phyloP scores from a whole-genome alignment of 176 grass and related monocot genomes.

The Echinochloa phyllopogon region DNA sequence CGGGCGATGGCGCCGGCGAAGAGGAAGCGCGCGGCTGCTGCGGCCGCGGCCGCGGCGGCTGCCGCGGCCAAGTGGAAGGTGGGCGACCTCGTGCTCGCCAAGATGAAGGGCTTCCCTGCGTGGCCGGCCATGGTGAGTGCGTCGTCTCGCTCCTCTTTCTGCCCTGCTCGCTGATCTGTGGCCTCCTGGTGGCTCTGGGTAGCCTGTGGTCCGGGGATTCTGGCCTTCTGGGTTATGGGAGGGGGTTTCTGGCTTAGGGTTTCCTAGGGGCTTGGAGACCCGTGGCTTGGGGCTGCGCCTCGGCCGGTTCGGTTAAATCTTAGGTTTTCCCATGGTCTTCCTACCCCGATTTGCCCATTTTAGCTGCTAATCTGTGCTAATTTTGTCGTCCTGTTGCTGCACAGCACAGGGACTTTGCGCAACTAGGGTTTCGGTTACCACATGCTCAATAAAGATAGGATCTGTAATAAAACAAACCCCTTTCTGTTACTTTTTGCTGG shows the following conservation, averaged over 20 bases:
- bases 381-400: slow-evolving; percentile 7
- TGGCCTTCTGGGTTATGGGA: slow-evolving; percentile 7
- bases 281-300: background rate
- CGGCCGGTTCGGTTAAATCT: background rate
- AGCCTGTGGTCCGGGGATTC: slow-evolving; percentile 22
- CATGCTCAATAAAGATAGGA: slow-evolving; percentile 13
- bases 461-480: slow-evolving; percentile 22
- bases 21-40: slow-evolving; percentile 61
- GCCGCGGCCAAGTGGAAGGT: slow-evolving; percentile 90
- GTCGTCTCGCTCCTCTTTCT: background rate
- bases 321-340: slow-evolving; percentile 22
- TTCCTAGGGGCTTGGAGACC: background rate
- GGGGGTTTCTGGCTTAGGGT: slow-evolving; percentile 33
- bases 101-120: slow-evolving; percentile 97
- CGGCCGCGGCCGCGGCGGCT: slow-evolving; percentile 53
- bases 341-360: slow-evolving; percentile 42
- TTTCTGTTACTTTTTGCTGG: slow-evolving; percentile 25
- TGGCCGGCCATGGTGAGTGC: slow-evolving; percentile 91
- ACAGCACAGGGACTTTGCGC: background rate
- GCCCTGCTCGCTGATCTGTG: slow-evolving; percentile 40
- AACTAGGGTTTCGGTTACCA: slow-evolving; percentile 16
- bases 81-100: slow-evolving; percentile 98
- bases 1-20: slow-evolving; percentile 68
- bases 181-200: background rate
- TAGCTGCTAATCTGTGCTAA: slow-evolving; percentile 33